A percentile compares a stretch with the other conserved stretches of the same genome.
Conservation (phyloP, 169 alveolate species). For the Plasmodium gaboni region DNA sequence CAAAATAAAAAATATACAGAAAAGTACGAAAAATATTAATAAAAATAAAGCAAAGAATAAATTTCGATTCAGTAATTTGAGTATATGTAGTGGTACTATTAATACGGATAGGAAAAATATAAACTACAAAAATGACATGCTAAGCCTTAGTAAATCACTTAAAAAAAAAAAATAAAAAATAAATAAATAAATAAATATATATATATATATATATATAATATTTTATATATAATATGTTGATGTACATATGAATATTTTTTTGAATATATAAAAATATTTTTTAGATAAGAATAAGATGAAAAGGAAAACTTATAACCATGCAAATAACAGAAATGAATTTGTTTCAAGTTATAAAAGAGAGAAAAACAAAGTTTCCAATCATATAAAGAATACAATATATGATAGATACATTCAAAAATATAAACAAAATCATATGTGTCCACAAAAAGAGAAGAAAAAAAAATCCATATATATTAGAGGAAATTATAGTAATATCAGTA, state of each 20-base stretch:
- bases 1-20: slow-evolving; percentile 5
- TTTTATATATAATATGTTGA: too few species aligned
- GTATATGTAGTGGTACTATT: slow-evolving; percentile 23
- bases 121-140: background rate
- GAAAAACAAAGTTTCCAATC: slow-evolving; percentile 37
- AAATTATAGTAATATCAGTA: slow-evolving; percentile 70
- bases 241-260: too few species aligned
- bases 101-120: slow-evolving; percentile 4
- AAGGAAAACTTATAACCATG: slow-evolving; percentile 44
- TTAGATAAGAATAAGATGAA: slow-evolving; percentile 37
- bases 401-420: slow-evolving; percentile 66
- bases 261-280: background rate
- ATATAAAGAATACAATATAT: slow-evolving; percentile 55
- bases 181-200: too few species aligned
- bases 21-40: slow-evolving; percentile 3
- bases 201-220: too few species aligned
- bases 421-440: slow-evolving; percentile 42
- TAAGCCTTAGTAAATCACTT: slow-evolving; percentile 4
- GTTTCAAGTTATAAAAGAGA: slow-evolving; percentile 48
- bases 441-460: slow-evolving; percentile 51
- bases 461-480: slow-evolving; percentile 68
- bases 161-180: too few species aligned
- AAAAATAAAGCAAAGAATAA: slow-evolving; percentile 15
- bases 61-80: slow-evolving; percentile 33
- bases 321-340: slow-evolving; percentile 9